phyloP scores from a whole-genome alignment of 495 filamentous ascomycete genomes.

The Penicillium nucicola region DNA sequence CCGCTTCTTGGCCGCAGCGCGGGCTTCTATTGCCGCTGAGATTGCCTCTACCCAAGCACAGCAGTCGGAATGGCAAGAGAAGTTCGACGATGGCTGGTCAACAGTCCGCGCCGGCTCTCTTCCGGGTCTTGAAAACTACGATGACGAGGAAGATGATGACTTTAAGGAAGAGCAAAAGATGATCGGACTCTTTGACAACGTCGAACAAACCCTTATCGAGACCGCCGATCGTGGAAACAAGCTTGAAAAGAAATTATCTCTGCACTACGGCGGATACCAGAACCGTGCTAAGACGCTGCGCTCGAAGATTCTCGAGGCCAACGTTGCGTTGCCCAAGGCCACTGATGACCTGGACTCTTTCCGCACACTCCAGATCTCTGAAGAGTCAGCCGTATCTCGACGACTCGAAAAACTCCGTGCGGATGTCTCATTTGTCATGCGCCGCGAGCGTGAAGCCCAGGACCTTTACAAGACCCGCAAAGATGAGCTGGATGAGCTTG shows the following conservation, averaged over 20 bases:
- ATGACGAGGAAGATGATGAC: slow-evolving; percentile 52
- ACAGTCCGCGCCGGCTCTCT: slow-evolving; percentile 58
- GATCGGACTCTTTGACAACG: slow-evolving; percentile 45
- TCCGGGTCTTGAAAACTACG: slow-evolving; percentile 75
- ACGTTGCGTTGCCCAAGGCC: slow-evolving; percentile 71
- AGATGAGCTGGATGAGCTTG: slow-evolving; percentile 71
- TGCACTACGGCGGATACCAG: slow-evolving; percentile 88
- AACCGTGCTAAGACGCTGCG: slow-evolving; percentile 78
- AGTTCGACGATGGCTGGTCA: slow-evolving; percentile 67
- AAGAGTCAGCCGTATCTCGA: slow-evolving; percentile 68
- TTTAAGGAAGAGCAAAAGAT: slow-evolving; percentile 48
- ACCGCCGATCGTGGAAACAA: slow-evolving; percentile 79
- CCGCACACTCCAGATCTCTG: slow-evolving; percentile 69
- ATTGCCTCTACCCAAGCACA: slow-evolving; percentile 43
- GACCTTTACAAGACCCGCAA: slow-evolving; percentile 72
- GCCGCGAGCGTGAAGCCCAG: slow-evolving; percentile 85
- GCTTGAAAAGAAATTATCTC: slow-evolving; percentile 86
- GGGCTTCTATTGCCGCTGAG: slow-evolving; percentile 72
- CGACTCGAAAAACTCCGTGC: slow-evolving; percentile 72
- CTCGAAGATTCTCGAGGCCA: slow-evolving; percentile 76
- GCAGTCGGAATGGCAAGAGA: slow-evolving; percentile 50
- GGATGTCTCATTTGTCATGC: slow-evolving; percentile 80
- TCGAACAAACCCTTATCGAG: slow-evolving; percentile 66
- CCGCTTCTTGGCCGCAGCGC: slow-evolving; percentile 65
- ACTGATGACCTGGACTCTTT: slow-evolving; percentile 71